Percentiles rank a stretch among this genome's conserved stretches.
These are phyloP conservation scores for Panus rudis DNA, from an alignment of 768 basidiomycete genomes.

Conservation along the genomic window DNA sequence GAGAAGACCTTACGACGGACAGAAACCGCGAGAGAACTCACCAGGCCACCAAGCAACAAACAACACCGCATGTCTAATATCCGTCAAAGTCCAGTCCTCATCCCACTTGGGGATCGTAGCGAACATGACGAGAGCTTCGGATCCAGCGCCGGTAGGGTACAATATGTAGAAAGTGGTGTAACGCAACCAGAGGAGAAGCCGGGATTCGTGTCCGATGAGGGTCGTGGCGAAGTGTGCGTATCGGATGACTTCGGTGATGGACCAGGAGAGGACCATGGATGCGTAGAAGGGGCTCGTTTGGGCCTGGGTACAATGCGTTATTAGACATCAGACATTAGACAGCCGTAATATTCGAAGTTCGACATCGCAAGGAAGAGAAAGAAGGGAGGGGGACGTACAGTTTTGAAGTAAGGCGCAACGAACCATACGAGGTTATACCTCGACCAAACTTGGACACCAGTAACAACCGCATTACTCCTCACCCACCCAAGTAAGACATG, in stretches of 20 bases:
- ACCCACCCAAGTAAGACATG: slow-evolving; percentile 81
- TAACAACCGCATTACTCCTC: slow-evolving; percentile 66
- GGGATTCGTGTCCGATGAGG: slow-evolving; percentile 48
- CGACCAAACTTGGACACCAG: slow-evolving; percentile 72
- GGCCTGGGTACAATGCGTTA: slow-evolving; percentile 32
- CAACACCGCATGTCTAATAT: slow-evolving; percentile 40
- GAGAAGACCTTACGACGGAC: slow-evolving; percentile 1
- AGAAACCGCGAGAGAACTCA: slow-evolving; percentile 28
- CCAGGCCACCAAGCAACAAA: slow-evolving; percentile 79
- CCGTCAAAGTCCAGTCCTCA: background rate
- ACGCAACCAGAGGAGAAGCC: slow-evolving; percentile 57
- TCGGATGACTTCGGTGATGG: slow-evolving; percentile 83
- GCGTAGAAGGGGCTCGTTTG: slow-evolving; percentile 75
- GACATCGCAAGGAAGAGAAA: slow-evolving; percentile 4
- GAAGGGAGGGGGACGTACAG: slow-evolving; percentile 36
- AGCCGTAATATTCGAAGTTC: background rate
- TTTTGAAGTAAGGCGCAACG: slow-evolving; percentile 55
- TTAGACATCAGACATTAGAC: background rate
- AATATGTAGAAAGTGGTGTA: slow-evolving; percentile 92
- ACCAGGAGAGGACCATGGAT: slow-evolving; percentile 92
- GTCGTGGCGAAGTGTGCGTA: slow-evolving; percentile 80
- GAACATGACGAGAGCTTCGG: slow-evolving; percentile 81
- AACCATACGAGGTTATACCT: slow-evolving; percentile 84
- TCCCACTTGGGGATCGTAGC: slow-evolving; percentile 52
- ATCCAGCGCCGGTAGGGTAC: slow-evolving; percentile 90